Evolutionary conservation across 2,329 filamentous ascomycete species (phyloP), one percentile per base, ranked within the genome.

Genomic region (Rosellinia necatrix): DNA sequence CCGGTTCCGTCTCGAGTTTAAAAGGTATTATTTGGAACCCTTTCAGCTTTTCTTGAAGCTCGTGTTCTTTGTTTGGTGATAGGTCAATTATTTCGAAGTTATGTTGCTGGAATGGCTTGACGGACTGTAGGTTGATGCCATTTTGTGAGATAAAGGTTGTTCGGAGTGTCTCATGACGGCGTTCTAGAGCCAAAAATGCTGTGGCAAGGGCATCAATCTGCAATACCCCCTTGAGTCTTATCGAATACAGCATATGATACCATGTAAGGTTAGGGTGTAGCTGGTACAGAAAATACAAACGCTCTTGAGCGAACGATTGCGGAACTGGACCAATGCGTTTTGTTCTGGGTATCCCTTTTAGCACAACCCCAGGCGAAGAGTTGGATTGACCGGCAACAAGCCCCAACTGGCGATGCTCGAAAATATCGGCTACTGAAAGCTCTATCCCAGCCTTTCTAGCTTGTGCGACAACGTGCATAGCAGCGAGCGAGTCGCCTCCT

Each of bases 231-330:
- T 43, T 41, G 32, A 56, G 27, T 15, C 53, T 32, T 6, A 52
- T 29, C 4, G 8, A 41, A 12, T 47, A 51, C 13, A 48, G 48
- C 22, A 56, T 42, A 17, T 47, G 41, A 17, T 56, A 56, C 41
- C 25, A 48, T 19, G 53, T 41, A 6, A 48, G 34, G 1, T 38
- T 42, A 3, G 15, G 17, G 13, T 47, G 37, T 12, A 56, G 42
- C 42, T 56, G 48, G 13, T 56, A 41, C n/a, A 56, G 21, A 29
- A 56, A 56, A 47, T 48, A 56, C 24, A 56, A 19, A 8, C 53
- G 47, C 3, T 42, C 48, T 29, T 56, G 53, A 1, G 53, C 53
- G 30, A 47, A 56, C 30, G 53, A 56, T 6, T 51, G 53, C 37
- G 44, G 46, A 50, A 56, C 53, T 25, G 47, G 53, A 4, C 47